phyloP scores from a whole-genome alignment of 768 basidiomycete genomes.

The Leccinum disarticulatum region DNA sequence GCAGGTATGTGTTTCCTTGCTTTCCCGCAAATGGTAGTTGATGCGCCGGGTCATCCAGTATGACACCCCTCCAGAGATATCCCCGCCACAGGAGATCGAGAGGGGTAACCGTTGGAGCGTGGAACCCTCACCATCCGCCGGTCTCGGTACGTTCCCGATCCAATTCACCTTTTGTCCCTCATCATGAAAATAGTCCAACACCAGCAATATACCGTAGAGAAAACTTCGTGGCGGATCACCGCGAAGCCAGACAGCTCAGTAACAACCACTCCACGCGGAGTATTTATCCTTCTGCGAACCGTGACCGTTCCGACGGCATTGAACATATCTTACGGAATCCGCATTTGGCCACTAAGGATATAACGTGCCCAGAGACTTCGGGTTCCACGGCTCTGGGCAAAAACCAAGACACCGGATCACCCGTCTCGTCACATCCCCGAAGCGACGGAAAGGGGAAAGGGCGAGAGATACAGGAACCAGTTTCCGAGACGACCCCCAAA shows the following conservation, averaged over 20 bases:
- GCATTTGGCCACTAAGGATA: neutral
- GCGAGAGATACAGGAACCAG: neutral
- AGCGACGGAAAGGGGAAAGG: conserved; percentile 12
- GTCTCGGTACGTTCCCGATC: conserved; percentile 29
- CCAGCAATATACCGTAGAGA: conserved; percentile 2
- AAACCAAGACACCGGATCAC: neutral
- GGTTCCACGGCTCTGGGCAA: neutral
- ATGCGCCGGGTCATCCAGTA: conserved; percentile 45
- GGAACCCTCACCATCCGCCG: conserved; percentile 21
- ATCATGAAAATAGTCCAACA: conserved; percentile 5
- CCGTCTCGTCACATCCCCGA: neutral
- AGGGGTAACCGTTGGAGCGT: conserved; percentile 31
- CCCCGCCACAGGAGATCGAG: conserved; percentile 34
- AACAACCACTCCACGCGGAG: conserved; percentile 4
- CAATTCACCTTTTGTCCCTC: conserved; percentile 11
- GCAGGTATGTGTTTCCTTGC: conserved; percentile 55
- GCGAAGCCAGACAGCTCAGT: conserved; percentile 2
- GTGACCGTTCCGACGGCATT: neutral
- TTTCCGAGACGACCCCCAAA: neutral
- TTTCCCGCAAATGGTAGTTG: conserved; percentile 4
- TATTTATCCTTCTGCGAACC: conserved; percentile 1
- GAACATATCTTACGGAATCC: conserved; percentile 3
- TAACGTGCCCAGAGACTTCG: neutral
- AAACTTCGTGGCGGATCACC: conserved; percentile 6
- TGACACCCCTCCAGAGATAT: conserved; percentile 46